Evolutionary conservation across 2,329 filamentous ascomycete genomes (phyloP).

Genomic region (Pseudocercospora pini-densiflorae): DNA sequence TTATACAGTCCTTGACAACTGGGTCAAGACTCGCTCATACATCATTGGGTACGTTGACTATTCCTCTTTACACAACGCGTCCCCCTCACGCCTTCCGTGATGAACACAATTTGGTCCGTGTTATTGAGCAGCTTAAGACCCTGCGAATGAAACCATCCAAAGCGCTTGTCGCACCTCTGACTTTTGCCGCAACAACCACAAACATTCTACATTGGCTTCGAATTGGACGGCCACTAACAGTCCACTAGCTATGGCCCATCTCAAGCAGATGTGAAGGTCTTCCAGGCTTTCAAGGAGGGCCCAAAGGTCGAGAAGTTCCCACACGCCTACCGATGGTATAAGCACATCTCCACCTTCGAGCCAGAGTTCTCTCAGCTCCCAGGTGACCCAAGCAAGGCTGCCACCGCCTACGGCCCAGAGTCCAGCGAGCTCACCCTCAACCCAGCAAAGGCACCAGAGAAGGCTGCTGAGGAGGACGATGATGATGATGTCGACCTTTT

Average conservation of each 20-base stretch:
- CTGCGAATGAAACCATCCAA: conserved; percentile 79
- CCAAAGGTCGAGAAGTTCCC: conserved; percentile 88
- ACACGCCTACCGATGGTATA: conserved; percentile 96
- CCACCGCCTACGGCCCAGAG: conserved; percentile 91
- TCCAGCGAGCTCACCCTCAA: conserved; percentile 76
- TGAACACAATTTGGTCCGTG: conserved; percentile 92
- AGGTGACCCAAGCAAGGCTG: conserved; percentile 87
- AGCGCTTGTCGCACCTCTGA: conserved; percentile 81
- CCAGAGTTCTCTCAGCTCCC: conserved; percentile 88
- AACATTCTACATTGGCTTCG: not conserved
- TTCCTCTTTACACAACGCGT: conserved; percentile 30
- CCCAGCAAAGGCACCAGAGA: conserved; percentile 79
- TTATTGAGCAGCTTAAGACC: conserved; percentile 95
- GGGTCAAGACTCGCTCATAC: conserved; percentile 77
- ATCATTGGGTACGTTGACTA: conserved; percentile 73
- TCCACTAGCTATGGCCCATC: conserved; percentile 67
- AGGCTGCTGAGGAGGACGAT: conserved; percentile 65
- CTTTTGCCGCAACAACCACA: conserved; percentile 16
- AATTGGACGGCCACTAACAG: conserved; percentile 14
- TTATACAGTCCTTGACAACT: conserved; percentile 68
- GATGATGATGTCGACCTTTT: conserved; percentile 93
- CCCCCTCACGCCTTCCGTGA: conserved; percentile 57
- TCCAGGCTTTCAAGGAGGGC: conserved; percentile 80
- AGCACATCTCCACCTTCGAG: conserved; percentile 94
- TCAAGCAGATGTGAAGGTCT: conserved; percentile 95